phyloP scores from a whole-genome alignment of 192 early-diverging fungal genomes.

The Backusella tarrabulga region DNA sequence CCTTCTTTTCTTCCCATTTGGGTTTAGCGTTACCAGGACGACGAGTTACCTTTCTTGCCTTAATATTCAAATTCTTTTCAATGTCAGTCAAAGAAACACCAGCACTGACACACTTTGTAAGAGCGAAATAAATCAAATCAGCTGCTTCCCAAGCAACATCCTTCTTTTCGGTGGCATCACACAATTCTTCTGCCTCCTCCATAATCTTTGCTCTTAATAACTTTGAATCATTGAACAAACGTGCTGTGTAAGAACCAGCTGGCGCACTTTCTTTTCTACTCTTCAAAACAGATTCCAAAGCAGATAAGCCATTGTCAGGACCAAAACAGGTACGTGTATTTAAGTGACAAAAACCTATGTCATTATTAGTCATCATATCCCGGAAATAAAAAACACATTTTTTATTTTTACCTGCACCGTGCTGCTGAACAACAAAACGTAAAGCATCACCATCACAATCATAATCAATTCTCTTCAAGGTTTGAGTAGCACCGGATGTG shows the following conservation, averaged over 20 bases:
- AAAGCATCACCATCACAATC: slow-evolving; percentile 94
- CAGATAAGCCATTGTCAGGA: slow-evolving; percentile 67
- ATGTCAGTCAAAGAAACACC: slow-evolving; percentile 85
- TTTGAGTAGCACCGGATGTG: slow-evolving; percentile 94
- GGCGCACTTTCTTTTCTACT: slow-evolving; percentile 73
- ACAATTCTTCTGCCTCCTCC: slow-evolving; percentile 94
- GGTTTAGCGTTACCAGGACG: slow-evolving; percentile 95
- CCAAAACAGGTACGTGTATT: slow-evolving; percentile 94
- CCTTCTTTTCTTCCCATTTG: slow-evolving; percentile 47
- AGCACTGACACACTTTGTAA: slow-evolving; percentile 80
- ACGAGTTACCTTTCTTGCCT: slow-evolving; percentile 81
- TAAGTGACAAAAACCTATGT: slow-evolving; percentile 92
- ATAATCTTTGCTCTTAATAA: slow-evolving; percentile 90
- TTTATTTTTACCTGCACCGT: slow-evolving; percentile 60
- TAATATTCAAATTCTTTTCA: slow-evolving; percentile 80
- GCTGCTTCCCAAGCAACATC: slow-evolving; percentile 96
- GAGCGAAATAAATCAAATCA: slow-evolving; percentile 94
- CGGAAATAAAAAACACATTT: background rate
- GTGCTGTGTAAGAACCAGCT: slow-evolving; percentile 86
- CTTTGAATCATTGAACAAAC: slow-evolving; percentile 80
- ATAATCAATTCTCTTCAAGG: slow-evolving; percentile 67
- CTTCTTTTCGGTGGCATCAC: slow-evolving; percentile 67
- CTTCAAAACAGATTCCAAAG: slow-evolving; percentile 67
- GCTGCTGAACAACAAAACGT: slow-evolving; percentile 83
- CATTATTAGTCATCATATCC: background rate